phyloP scores from a whole-genome alignment of 1,284 basidiomycete species.

The Naganishia albida region DNA sequence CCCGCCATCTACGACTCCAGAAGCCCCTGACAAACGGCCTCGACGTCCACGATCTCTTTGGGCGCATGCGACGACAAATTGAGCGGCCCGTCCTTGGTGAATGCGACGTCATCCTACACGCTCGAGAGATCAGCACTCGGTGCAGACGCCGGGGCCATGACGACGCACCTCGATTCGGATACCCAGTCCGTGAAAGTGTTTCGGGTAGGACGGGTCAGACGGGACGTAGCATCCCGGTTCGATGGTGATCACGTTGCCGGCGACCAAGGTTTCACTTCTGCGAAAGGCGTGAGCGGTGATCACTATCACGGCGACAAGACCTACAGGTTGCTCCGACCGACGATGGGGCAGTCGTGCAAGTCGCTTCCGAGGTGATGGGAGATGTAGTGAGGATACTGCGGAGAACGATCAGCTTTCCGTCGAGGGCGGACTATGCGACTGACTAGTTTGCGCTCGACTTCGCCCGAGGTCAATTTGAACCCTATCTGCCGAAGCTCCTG shows the following conservation, averaged over 20 bases:
- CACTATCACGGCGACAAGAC: slow-evolving; percentile 31
- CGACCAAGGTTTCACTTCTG: slow-evolving; percentile 58
- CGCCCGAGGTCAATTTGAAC: slow-evolving; percentile 66
- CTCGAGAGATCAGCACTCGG: slow-evolving; percentile 4
- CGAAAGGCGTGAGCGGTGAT: slow-evolving; percentile 3
- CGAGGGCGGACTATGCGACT: slow-evolving; percentile 39
- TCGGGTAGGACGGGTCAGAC: slow-evolving; percentile 71
- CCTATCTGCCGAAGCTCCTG: slow-evolving; percentile 79
- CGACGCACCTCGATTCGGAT: slow-evolving; percentile 76
- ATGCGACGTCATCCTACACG: slow-evolving; percentile 75
- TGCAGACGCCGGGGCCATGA: background rate
- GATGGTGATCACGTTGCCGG: slow-evolving; percentile 82
- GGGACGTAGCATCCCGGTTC: slow-evolving; percentile 71
- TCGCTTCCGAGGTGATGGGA: slow-evolving; percentile 57
- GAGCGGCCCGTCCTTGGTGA: slow-evolving; percentile 66
- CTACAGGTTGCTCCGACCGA: slow-evolving; percentile 50
- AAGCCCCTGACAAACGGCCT: slow-evolving; percentile 78
- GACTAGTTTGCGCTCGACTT: slow-evolving; percentile 78
- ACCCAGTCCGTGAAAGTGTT: slow-evolving; percentile 81
- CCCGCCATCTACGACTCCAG: slow-evolving; percentile 46
- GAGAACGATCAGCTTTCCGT: slow-evolving; percentile 28
- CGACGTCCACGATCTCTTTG: slow-evolving; percentile 85
- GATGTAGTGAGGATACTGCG: slow-evolving; percentile 76
- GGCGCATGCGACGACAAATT: slow-evolving; percentile 78
- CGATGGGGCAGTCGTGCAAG: slow-evolving; percentile 56